These are phyloP conservation scores for Amylocystis lapponica DNA, from an alignment of 768 basidiomycete genomes.

Conservation along the genomic window DNA sequence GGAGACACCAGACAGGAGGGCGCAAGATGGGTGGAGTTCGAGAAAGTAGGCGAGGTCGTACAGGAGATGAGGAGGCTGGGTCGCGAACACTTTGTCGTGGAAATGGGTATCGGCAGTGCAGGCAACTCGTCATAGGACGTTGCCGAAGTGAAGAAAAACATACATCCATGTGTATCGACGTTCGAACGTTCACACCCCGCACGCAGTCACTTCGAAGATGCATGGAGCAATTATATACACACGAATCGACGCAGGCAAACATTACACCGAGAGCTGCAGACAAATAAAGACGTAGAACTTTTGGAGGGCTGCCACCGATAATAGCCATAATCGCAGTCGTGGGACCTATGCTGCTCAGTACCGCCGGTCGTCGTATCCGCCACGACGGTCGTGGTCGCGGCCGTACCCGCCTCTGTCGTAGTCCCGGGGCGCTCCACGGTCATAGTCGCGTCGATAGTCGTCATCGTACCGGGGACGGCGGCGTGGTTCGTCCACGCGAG, in stretches of 20 bases:
- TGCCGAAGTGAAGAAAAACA: too few species aligned
- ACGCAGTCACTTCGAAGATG: too few species aligned
- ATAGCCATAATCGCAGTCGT: neutral
- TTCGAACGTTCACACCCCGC: too few species aligned
- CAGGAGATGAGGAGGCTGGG: slow-evolving; percentile 59
- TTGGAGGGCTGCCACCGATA: neutral
- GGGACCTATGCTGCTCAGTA: slow-evolving; percentile 32
- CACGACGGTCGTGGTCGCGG: slow-evolving; percentile 31
- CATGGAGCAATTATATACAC: too few species aligned
- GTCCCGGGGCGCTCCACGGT: slow-evolving; percentile 36
- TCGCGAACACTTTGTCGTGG: slow-evolving; percentile 47
- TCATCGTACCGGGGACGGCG: slow-evolving; percentile 46
- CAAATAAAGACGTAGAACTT: neutral
- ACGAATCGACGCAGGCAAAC: neutral
- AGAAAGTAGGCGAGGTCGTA: slow-evolving; percentile 65
- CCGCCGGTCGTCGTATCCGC: slow-evolving; percentile 40
- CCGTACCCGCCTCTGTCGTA: slow-evolving; percentile 46
- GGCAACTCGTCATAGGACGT: too few species aligned
- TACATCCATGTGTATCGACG: too few species aligned
- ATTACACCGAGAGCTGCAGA: too few species aligned
- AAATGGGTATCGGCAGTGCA: slow-evolving; percentile 59
- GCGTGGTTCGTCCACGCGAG: slow-evolving; percentile 43
- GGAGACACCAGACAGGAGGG: neutral
- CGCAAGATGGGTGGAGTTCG: slow-evolving; percentile 51
- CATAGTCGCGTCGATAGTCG: slow-evolving; percentile 30